These are phyloP conservation scores for Neophaeococcomyces aloes DNA, from an alignment of 2,329 filamentous ascomycete species.

Conservation along the genomic window DNA sequence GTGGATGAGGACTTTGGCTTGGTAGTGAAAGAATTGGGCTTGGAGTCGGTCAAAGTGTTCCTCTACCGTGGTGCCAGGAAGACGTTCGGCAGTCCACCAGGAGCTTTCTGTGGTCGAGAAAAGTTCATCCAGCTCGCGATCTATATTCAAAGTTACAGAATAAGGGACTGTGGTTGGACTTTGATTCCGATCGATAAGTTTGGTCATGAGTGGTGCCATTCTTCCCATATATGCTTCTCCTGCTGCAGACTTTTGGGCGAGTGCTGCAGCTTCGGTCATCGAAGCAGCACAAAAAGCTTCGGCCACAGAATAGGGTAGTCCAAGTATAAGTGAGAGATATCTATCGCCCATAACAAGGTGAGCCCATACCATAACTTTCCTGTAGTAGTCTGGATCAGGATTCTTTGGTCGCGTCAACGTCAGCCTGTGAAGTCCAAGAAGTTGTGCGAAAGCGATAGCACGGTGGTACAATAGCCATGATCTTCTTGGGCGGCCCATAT, in stretches of 20 bases:
- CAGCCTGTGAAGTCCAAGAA: conserved; percentile 39
- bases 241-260: not conserved
- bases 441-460: conserved; percentile 42
- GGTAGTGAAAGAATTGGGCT: conserved; percentile 32
- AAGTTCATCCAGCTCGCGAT: conserved; percentile 31
- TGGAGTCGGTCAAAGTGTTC: conserved; percentile 27
- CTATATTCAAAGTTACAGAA: conserved; percentile 31
- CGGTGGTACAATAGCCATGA: conserved; percentile 44
- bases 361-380: conserved; percentile 32
- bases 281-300: conserved; percentile 26
- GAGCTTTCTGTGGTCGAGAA: conserved; percentile 24
- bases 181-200: conserved; percentile 35
- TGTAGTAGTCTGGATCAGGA: conserved; percentile 22
- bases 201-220: conserved; percentile 28
- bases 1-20: conserved; percentile 33
- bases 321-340: conserved; percentile 43
- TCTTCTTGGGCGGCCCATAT: conserved; percentile 45
- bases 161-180: conserved; percentile 28
- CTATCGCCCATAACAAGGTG: conserved; percentile 37
- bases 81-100: conserved; percentile 24
- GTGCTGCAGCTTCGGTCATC: conserved; percentile 8
- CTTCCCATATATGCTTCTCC: conserved; percentile 26
- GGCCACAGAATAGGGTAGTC: conserved; percentile 38
- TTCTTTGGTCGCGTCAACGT: conserved; percentile 23
- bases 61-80: conserved; percentile 19